Conservation (phyloP, 768 basidiomycete species). For the Pleurotus cornucopiae region DNA sequence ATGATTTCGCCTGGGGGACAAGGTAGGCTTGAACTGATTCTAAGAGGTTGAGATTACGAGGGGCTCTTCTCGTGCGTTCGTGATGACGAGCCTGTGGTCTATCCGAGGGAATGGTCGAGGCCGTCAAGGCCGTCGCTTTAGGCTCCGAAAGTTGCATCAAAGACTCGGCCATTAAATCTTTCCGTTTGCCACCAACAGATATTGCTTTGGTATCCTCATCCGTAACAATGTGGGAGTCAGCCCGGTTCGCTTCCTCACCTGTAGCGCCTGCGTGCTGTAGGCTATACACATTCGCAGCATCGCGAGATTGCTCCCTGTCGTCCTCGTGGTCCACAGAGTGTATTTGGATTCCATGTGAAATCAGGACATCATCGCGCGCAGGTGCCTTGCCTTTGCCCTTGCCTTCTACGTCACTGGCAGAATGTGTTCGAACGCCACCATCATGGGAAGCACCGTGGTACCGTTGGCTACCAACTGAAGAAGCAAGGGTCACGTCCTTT, state of each 20-base stretch:
- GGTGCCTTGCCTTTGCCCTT: not conserved
- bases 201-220: no score
- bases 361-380: no score
- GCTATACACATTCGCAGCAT: not conserved
- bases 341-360: no score
- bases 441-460: not conserved
- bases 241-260: no score
- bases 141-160: no score
- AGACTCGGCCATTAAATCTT: no score
- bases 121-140: not conserved
- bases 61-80: slow-evolving; percentile 9
- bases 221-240: no score
- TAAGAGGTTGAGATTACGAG: slow-evolving; percentile 37
- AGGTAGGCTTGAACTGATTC: slow-evolving; percentile 50
- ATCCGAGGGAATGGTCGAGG: not conserved
- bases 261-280: no score
- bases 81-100: not conserved
- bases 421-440: not conserved
- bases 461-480: no score
- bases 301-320: not conserved
- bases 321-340: not conserved
- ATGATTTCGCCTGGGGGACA: not conserved
- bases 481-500: no score
- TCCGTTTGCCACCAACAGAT: no score
- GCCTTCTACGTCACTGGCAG: not conserved